Evolutionary conservation across 129 eudicot species (phyloP).

Genomic region (Cynara cardunculus): DNA sequence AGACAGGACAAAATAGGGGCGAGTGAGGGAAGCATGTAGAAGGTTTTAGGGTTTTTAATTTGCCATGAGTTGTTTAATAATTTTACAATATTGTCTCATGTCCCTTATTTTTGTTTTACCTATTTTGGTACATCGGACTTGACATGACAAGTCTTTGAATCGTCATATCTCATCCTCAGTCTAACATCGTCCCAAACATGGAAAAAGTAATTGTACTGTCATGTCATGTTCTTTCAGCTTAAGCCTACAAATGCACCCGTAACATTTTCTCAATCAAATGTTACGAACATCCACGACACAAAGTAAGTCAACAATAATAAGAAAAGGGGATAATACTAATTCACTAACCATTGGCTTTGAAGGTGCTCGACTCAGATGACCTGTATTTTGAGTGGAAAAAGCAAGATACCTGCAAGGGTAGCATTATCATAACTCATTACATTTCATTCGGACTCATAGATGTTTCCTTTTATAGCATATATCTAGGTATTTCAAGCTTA

Average conservation of each 20-base stretch:
- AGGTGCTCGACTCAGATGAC: constrained; percentile 47
- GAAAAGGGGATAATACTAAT: neutral
- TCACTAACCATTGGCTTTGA: constrained; percentile 46
- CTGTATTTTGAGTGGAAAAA: constrained; percentile 52
- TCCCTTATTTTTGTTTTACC: too few relatives aligned
- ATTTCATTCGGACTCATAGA: neutral
- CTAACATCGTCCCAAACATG: neutral
- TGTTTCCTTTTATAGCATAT: neutral
- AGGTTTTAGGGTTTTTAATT: too few relatives aligned
- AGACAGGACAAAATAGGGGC: too few relatives aligned
- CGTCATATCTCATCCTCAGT: neutral
- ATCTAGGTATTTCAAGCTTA: constrained; percentile 25
- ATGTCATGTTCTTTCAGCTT: neutral
- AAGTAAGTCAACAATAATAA: neutral
- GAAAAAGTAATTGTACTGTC: neutral
- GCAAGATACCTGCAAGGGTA: constrained; percentile 44
- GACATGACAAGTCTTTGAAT: too few relatives aligned
- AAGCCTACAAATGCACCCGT: neutral
- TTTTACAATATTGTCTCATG: too few relatives aligned
- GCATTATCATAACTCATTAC: neutral
- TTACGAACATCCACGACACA: neutral
- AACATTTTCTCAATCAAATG: neutral
- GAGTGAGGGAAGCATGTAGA: too few relatives aligned
- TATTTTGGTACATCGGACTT: too few relatives aligned
- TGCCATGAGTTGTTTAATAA: neutral